Conservation (phyloP, 2,329 filamentous ascomycete genomes). For the Amauroascus verrucosus region DNA sequence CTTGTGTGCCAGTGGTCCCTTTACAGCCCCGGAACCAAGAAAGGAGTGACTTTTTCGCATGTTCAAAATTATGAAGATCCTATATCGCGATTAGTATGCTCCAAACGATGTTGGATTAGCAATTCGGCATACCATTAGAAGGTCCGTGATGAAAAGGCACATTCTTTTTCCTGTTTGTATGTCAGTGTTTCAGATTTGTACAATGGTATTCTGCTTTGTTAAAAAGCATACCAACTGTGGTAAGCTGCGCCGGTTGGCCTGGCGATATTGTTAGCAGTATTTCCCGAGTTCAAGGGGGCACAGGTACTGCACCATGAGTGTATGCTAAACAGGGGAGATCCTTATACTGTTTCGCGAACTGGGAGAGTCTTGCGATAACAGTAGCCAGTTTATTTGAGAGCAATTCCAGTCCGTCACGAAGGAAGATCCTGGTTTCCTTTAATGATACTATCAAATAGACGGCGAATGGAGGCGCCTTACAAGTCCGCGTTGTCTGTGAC, state of each 20-base stretch:
- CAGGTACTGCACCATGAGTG: slow-evolving; percentile 52
- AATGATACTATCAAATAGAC: background rate
- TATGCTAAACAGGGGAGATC: slow-evolving; percentile 62
- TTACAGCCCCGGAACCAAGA: slow-evolving; percentile 41
- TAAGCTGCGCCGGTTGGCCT: slow-evolving; percentile 44
- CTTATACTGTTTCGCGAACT: slow-evolving; percentile 65
- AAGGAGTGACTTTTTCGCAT: background rate
- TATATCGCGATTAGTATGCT: background rate
- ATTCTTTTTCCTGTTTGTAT: slow-evolving; percentile 4
- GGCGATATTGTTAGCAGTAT: background rate
- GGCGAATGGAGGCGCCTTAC: background rate
- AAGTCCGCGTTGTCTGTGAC: slow-evolving; percentile 18
- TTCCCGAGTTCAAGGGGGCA: background rate
- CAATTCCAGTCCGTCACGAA: slow-evolving; percentile 64
- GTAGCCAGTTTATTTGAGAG: slow-evolving; percentile 67
- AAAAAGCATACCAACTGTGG: slow-evolving; percentile 50
- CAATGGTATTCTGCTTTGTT: background rate
- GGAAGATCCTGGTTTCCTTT: slow-evolving; percentile 55
- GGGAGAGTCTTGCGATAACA: slow-evolving; percentile 61
- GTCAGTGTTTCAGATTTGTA: background rate
- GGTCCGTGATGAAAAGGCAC: slow-evolving; percentile 10
- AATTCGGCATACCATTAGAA: background rate
- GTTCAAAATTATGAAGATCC: slow-evolving; percentile 10
- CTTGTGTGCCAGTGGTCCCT: slow-evolving; percentile 68
- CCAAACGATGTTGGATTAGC: background rate